Base-by-base conservation (phyloP, 2,329 filamentous ascomycete species). In the Dactylellina sp. region DNA sequence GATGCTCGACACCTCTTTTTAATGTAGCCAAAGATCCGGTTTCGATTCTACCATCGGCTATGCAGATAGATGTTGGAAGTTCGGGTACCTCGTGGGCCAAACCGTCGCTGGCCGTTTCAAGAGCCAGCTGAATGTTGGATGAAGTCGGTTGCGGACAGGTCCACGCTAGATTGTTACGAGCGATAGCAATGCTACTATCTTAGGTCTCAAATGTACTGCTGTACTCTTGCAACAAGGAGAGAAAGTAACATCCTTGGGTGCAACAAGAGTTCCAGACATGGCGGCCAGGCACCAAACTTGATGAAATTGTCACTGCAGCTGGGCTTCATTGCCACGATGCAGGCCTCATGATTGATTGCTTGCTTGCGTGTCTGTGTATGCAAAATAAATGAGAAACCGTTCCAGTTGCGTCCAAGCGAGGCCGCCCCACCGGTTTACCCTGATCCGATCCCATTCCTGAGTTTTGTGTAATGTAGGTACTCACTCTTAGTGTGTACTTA, bases 81-180 rank as follows among this genome's bases (percentile, higher is more conserved):
- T 60, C 28, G 25, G 22, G 20, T 37, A 2, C 42, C 7, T 16
- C 11, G 16, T 22, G 20, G 6, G 18, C 7, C 7, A 22, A n/a
- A 49, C 28, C 37, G 55, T 24, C 20, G 37, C 42, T 57, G 42
- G n/a, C 25, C 14, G 50, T 44, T 32, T 32, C 37, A 44, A 40
- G 50, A 44, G 44, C 35, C 24, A 53, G 49, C 53, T 39, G 50
- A 32, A 42, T 14, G 53, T 44, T 16, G 39, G 37, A 24, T 22
- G 35, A 32, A 24, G 59, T 61, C 49, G 56, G 47, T 70, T 70
- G 47, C 56, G 56, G 63, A 49, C 53, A 56, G 64, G 35, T 49
- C 40, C 42, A 60, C 25, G 25, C n/a, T 47, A 7, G 28, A 57
- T 53, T 37, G 61, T 20, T 16, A 50, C 25, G n/a, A 32, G 2